phyloP scores from a whole-genome alignment of 371 early-diverging fungal species.

The Mortierella sp. region DNA sequence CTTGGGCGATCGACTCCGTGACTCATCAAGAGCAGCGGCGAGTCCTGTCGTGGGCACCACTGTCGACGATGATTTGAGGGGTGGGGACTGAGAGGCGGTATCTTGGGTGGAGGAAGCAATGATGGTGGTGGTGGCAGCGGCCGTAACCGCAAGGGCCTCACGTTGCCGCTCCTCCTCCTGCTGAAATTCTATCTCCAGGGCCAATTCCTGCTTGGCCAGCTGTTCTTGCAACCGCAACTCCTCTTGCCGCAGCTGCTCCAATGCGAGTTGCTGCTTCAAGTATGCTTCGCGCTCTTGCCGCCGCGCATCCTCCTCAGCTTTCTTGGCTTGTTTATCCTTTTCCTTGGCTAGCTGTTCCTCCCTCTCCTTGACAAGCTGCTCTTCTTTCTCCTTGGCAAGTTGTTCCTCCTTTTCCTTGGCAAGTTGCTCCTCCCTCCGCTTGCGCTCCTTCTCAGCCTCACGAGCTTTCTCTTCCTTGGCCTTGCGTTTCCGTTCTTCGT shows the following conservation, averaged over 20 bases:
- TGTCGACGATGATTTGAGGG: not conserved
- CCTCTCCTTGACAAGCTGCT: slow-evolving; percentile 68
- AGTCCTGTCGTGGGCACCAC: not conserved
- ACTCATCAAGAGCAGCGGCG: slow-evolving; percentile 2
- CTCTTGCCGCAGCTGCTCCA: slow-evolving; percentile 58
- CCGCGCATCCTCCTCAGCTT: slow-evolving; percentile 61
- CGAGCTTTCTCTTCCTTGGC: slow-evolving; percentile 69
- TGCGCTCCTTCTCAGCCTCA: slow-evolving; percentile 70
- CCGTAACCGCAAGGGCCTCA: not conserved
- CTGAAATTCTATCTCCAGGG: slow-evolving; percentile 15
- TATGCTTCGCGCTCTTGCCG: slow-evolving; percentile 56
- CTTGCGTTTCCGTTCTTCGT: slow-evolving; percentile 68
- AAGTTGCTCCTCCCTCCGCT: slow-evolving; percentile 71
- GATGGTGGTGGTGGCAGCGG: not conserved
- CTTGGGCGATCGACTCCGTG: slow-evolving; percentile 28
- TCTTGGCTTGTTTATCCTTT: slow-evolving; percentile 64
- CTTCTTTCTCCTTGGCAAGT: slow-evolving; percentile 59
- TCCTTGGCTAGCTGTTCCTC: slow-evolving; percentile 72
- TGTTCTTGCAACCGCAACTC: slow-evolving; percentile 58
- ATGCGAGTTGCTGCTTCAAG: slow-evolving; percentile 54
- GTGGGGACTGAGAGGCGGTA: not conserved
- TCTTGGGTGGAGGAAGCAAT: not conserved
- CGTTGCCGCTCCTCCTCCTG: not conserved
- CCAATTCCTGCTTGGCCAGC: slow-evolving; percentile 45
- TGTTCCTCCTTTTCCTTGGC: slow-evolving; percentile 61